Conservation (phyloP, 2,329 filamentous ascomycete species). For the Exserohilum rostratum region DNA sequence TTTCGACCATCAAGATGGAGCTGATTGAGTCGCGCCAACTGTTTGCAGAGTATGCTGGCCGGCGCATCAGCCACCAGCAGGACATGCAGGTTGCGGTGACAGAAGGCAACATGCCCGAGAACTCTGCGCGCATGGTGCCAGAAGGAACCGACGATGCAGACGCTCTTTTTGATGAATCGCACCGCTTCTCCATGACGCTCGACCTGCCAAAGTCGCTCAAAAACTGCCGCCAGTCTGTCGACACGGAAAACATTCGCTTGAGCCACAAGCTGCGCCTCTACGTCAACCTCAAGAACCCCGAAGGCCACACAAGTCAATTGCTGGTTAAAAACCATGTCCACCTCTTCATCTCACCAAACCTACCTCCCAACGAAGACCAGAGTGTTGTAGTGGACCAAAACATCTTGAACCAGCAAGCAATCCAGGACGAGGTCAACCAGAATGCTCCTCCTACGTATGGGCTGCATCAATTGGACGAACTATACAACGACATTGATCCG, state of each 20-base stretch:
- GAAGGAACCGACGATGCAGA: slow-evolving; percentile 41
- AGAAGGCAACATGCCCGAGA: slow-evolving; percentile 45
- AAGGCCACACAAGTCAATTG: slow-evolving; percentile 92
- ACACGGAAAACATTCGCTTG: slow-evolving; percentile 87
- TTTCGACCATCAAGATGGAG: slow-evolving; percentile 81
- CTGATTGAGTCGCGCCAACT: slow-evolving; percentile 68
- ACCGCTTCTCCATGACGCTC: slow-evolving; percentile 63
- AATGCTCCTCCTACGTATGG: slow-evolving; percentile 92
- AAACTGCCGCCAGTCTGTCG: slow-evolving; percentile 86
- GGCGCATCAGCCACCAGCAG: slow-evolving; percentile 38
- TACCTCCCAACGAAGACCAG: slow-evolving; percentile 86
- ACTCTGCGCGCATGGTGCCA: slow-evolving; percentile 39
- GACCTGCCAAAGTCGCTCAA: slow-evolving; percentile 81
- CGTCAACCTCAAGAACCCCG: slow-evolving; percentile 89
- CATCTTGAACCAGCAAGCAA: slow-evolving; percentile 47
- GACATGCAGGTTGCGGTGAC: slow-evolving; percentile 42
- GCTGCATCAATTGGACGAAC: slow-evolving; percentile 83
- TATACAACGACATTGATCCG: slow-evolving; percentile 86
- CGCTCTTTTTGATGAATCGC: slow-evolving; percentile 60
- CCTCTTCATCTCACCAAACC: slow-evolving; percentile 93
- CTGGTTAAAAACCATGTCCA: slow-evolving; percentile 89
- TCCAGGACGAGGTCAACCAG: slow-evolving; percentile 63
- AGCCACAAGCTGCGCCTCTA: slow-evolving; percentile 91
- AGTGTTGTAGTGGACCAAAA: slow-evolving; percentile 62
- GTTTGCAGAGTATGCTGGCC: slow-evolving; percentile 53